Evolutionary conservation across 805 yeast genomes (phyloP), one percentile per base, ranked within the genome.

Genomic region (Blastobotrys terrestris): DNA sequence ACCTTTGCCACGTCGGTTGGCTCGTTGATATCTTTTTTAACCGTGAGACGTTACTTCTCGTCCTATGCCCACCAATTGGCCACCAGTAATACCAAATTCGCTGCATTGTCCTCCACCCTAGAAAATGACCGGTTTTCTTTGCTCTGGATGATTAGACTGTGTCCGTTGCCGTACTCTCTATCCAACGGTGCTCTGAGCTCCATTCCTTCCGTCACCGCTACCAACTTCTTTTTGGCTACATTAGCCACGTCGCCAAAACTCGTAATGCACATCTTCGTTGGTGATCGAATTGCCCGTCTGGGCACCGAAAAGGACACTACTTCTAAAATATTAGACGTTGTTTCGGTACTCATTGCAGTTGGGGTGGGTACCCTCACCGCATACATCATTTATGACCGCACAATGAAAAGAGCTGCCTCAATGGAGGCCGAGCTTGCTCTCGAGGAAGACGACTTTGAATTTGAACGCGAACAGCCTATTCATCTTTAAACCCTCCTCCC

Each of bases 111-210:
- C 0, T 81, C 83, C 51, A 85, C 88, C 3, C 67, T 92, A 54
- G 95, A 88, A 53, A 78, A 80, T 52, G 84, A 85, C 58, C 79
- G 82, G 53, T 77, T 90, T 53, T 66, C 82, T 57, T 68, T 94
- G 20, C 68, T 92, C 50, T 78, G 85, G 50, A 72, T 92, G 63
- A 77, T 92, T 26, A 74, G 97, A 52, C 67, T 92, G 53, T 89
- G 97, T 60, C 99, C 99, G 0, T 77, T 92, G 61, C 98, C 98
- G 0, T 94, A 90, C 65, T 89, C 97, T 2, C 72, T 92, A 31
- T 84, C 94, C 0, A 92, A 92, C 63, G 97, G 97, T 2, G 97
- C 96, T 0, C 74, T 94, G 58, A 94, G 96, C 7, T 84, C 95
- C 1, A 79, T 92, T 13, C 96, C 95, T 0, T 85, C 87, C 15